Conservation (phyloP, 441 rosid species). For the Euphorbia schlechtendalii region DNA sequence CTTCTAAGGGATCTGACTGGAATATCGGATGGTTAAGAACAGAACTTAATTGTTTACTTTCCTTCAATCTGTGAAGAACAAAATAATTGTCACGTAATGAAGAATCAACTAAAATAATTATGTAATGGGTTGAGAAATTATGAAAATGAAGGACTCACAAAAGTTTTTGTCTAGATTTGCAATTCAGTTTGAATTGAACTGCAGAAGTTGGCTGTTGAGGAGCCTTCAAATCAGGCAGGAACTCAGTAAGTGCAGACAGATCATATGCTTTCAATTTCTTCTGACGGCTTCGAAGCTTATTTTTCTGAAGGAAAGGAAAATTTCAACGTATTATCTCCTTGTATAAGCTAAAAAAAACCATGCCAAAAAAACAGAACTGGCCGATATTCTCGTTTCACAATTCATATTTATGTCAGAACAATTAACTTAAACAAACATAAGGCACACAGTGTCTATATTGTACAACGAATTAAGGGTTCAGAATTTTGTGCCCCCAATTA, state of each 20-base stretch:
- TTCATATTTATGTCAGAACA: too few species aligned
- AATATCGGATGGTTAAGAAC: constrained; percentile 67
- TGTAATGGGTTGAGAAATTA: neutral
- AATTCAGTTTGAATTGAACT: constrained; percentile 49
- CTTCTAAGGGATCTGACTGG: constrained; percentile 62
- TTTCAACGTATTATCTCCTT: neutral
- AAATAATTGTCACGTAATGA: neutral
- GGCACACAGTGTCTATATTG: too few species aligned
- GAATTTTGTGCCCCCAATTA: too few species aligned
- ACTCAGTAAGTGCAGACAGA: constrained; percentile 57
- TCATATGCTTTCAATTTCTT: constrained; percentile 66
- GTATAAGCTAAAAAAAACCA: constrained; percentile 3
- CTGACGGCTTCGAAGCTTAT: constrained; percentile 49
- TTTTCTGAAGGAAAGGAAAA: constrained; percentile 36
- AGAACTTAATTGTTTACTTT: constrained; percentile 47
- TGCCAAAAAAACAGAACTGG: neutral
- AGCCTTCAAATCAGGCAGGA: constrained; percentile 61
- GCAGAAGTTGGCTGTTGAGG: constrained; percentile 28
- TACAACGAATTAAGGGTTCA: too few species aligned
- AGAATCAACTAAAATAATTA: neutral
- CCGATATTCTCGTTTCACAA: too few species aligned
- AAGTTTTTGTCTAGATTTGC: constrained; percentile 59
- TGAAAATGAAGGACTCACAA: constrained; percentile 32
- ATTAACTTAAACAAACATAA: too few species aligned
- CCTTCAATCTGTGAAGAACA: constrained; percentile 46